A percentile compares a stretch with the other conserved stretches of the same genome.
phyloP scores from a whole-genome alignment of 2,329 filamentous ascomycete genomes.

The Claviceps pazoutovae region DNA sequence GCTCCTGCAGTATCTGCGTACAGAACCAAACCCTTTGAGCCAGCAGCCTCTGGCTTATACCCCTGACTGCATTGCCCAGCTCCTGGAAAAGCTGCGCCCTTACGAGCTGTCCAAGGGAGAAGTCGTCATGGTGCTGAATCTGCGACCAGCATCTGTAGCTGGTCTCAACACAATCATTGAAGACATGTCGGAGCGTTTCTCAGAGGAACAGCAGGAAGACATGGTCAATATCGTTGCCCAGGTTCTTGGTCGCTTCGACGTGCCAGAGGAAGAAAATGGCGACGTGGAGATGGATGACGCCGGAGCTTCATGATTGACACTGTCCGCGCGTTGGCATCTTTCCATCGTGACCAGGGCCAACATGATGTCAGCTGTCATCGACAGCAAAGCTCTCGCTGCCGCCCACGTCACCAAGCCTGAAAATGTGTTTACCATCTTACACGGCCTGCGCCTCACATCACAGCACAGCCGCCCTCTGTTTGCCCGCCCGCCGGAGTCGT shows the following conservation, averaged over 20 bases:
- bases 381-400: neutral
- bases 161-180: constrained; percentile 51
- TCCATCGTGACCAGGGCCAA: neutral
- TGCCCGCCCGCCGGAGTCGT: constrained; percentile 33
- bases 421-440: neutral
- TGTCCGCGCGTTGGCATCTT: neutral
- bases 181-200: constrained; percentile 48
- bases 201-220: constrained; percentile 41
- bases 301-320: constrained; percentile 10
- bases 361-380: neutral
- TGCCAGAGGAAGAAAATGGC: constrained; percentile 15
- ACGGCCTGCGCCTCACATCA: constrained; percentile 26
- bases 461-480: constrained; percentile 39
- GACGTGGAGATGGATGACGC: constrained; percentile 26
- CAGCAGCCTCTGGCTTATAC: constrained; percentile 40
- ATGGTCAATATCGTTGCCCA: constrained; percentile 43
- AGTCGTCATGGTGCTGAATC: constrained; percentile 53
- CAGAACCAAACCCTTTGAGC: constrained; percentile 40
- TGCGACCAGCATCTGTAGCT: constrained; percentile 42
- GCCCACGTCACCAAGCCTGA: neutral
- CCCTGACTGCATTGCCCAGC: constrained; percentile 33
- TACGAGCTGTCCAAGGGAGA: constrained; percentile 55
- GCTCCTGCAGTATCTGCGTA: constrained; percentile 47
- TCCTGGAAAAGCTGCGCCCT: constrained; percentile 40
- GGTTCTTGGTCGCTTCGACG: constrained; percentile 39